Evolutionary conservation across 2,329 filamentous ascomycete genomes (phyloP), one percentile per base, ranked within the genome.

Genomic region (Acrodontium crateriforme): DNA sequence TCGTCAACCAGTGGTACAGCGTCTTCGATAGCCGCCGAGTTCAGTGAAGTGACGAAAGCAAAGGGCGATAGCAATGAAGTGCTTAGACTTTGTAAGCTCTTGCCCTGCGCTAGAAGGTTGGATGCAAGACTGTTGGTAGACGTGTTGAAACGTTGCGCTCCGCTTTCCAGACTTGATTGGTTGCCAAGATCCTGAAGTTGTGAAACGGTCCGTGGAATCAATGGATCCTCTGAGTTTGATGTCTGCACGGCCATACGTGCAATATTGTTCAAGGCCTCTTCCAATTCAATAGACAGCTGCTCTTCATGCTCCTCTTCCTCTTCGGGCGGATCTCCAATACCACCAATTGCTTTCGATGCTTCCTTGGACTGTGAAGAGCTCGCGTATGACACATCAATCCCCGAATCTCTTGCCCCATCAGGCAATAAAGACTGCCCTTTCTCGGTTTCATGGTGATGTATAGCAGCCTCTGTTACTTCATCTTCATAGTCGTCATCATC

Each of bases 21-120:
- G 14, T 70, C 63, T 34, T 82, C 75, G 37, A 82, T 71, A 16
- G 67, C 68, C 30, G 77, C 74, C 7, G 65, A 57, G 32, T 80
- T 75, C 10, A 67, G 56, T 26, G 76, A 69, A 2, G 72, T 70
- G 1, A 74, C 62, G 13, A 71, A 56, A 6, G 36, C 26, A 24
- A 43, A 42, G 1, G 79, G 78, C 9, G 76, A 79, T 37, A 82
- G 65, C 13, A 87, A 58, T 23, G 36, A 42, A 40, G 79, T 80
- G 2, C 75, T 70, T 18, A 87, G 63, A 33, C 74, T 77, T 42
- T 84, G 78, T 7, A 89, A 60, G 36, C 75, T 72, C 29, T 79
- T 76, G 27, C 78, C 76, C 55, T 87, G 79, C 52, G 83, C 74
- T 9, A 67, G 65, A 24, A 87, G 61, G 46, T 89, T 78, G 12